Evolutionary conservation across 176 grass and related monocot species (phyloP), one percentile per base, ranked within the genome.

Genomic region (Phoenix dactylifera): DNA sequence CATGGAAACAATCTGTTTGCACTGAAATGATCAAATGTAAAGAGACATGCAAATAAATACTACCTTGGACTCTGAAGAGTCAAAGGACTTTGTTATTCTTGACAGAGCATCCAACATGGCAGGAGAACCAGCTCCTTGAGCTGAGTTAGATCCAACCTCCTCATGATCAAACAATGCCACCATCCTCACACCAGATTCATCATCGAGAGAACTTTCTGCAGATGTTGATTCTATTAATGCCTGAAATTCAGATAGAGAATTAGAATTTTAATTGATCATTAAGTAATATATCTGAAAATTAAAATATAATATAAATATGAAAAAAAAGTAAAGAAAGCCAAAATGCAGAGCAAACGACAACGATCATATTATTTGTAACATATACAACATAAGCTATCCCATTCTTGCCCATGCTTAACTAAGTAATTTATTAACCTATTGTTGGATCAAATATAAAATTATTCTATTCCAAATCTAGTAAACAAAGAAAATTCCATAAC

Each of bases 141-240:
- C 93, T 22, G 93, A 97, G 80, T 91, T 22, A 66, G 93, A 91
- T 26, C 93, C 93, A 72, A 97, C 91, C 66, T 96, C 91, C 61
- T 96, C 91, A 55, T 96, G 86, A 67, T 96, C 91, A 84, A 96
- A 96, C 23, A 96, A 77, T 66, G 91, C 91, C 58, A 91, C 79
- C 93, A 97, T 97, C 69, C 93, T 80, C 54, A 97, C 79, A 57
- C 87, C 82, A 50, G 78, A 77, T 91, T 97, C 93, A 72, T 88
- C 49, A 44, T 62, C 69, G 56, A 96, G 86, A 30, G 86, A 85
- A 48, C 74, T 73, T 25, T 72, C 56, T 50, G 58, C 24, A 84
- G 72, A 80, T 50, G 81, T 85, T 25, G 93, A 97, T 24, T 97
- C 87, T 39, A 91, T 82, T 53, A 97, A 70, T 32, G 87, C 84